Evolutionary conservation across 805 yeast genomes (phyloP).

Genomic region (Yarrowia sp.): DNA sequence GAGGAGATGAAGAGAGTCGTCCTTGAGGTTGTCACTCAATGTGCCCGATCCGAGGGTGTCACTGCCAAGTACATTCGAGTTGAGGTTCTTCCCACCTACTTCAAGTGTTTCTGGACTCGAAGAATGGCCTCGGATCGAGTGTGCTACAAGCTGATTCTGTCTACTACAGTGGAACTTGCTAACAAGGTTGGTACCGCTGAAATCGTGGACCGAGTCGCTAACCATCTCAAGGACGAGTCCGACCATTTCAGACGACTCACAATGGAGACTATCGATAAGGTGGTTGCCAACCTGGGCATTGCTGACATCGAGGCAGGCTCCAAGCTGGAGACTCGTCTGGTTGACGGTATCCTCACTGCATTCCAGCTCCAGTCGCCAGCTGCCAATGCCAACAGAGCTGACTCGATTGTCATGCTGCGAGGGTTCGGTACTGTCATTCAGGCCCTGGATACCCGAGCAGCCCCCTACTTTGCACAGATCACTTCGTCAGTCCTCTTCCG

Average conservation of each 20-base stretch:
- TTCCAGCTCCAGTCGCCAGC: conserved; percentile 74
- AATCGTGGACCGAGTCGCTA: conserved; percentile 63
- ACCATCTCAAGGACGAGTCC: conserved; percentile 77
- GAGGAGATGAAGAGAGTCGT: conserved; percentile 85
- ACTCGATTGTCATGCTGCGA: conserved; percentile 62
- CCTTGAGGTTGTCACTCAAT: conserved; percentile 67
- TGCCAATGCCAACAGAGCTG: conserved; percentile 44
- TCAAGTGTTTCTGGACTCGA: conserved; percentile 80
- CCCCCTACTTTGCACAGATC: conserved; percentile 75
- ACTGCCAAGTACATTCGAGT: conserved; percentile 57
- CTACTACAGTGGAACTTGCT: conserved; percentile 73
- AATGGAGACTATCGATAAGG: conserved; percentile 68
- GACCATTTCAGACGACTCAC: conserved; percentile 83
- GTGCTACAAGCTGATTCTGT: conserved; percentile 65
- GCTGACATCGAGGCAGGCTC: conserved; percentile 61
- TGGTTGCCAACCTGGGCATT: conserved; percentile 59
- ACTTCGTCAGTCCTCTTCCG: conserved; percentile 75
- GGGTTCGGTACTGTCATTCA: conserved; percentile 70
- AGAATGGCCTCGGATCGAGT: conserved; percentile 66
- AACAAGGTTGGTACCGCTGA: conserved; percentile 69
- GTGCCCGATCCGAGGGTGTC: conserved; percentile 67
- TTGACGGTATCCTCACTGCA: conserved; percentile 79
- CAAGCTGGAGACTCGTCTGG: conserved; percentile 65
- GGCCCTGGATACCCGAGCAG: conserved; percentile 67
- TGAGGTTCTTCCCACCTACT: conserved; percentile 66